Evolutionary conservation across 768 basidiomycete species (phyloP).

Genomic region (Lentinula boryana): DNA sequence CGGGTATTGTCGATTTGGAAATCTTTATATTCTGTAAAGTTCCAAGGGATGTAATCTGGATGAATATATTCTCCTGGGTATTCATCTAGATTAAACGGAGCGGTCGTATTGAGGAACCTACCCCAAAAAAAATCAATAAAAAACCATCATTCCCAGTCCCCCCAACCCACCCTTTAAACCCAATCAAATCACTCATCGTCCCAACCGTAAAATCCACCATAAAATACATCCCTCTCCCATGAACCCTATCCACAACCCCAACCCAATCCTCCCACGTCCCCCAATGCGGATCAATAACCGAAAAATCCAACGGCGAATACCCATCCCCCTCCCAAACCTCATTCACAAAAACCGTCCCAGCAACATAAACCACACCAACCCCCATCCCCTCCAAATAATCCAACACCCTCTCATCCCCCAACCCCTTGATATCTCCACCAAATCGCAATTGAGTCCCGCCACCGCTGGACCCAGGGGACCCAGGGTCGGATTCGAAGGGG

Average conservation of each 20-base stretch:
- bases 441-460: conserved; percentile 85
- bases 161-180: conserved; percentile 68
- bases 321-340: conserved; percentile 98
- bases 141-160: neutral
- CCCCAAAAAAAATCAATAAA: neutral
- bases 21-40: conserved; percentile 78
- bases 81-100: conserved; percentile 75
- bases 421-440: conserved; percentile 84
- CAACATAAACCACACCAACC: conserved; percentile 77
- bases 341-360: conserved; percentile 89
- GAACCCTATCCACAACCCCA: conserved; percentile 66
- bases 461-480: conserved; percentile 16
- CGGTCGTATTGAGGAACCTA: conserved; percentile 73
- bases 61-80: conserved; percentile 70
- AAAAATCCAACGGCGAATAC: conserved; percentile 91
- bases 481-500: conserved; percentile 69
- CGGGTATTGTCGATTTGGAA: conserved; percentile 58
- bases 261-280: conserved; percentile 81
- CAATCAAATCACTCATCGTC: conserved; percentile 85
- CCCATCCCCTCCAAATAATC: conserved; percentile 94
- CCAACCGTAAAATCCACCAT: conserved; percentile 94
- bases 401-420: conserved; percentile 48
- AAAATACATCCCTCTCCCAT: conserved; percentile 81
- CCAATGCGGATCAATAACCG: conserved; percentile 89
- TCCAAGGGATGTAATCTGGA: conserved; percentile 79